Conservation (phyloP, 1,284 basidiomycete species). For the Anthracocystis panici-leucophaei region DNA sequence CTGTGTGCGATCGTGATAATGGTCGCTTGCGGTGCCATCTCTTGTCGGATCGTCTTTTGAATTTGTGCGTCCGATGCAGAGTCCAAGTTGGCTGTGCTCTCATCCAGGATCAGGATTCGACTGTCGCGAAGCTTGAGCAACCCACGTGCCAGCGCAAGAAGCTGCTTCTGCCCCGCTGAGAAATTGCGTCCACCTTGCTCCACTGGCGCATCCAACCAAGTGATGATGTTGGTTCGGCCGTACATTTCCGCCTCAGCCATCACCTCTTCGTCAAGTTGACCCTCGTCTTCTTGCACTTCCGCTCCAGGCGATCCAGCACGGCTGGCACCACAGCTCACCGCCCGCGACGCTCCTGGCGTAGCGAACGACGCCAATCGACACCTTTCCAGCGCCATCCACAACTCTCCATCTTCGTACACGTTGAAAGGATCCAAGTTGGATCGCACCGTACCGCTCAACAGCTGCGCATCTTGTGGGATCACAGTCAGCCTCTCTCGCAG, state of each 20-base stretch:
- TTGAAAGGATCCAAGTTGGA: conserved; percentile 76
- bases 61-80: conserved; percentile 72
- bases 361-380: conserved; percentile 70
- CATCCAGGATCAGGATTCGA: conserved; percentile 74
- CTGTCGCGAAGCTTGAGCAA: conserved; percentile 72
- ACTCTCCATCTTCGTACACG: conserved; percentile 77
- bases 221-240: conserved; percentile 71
- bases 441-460: conserved; percentile 67
- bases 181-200: conserved; percentile 73
- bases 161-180: conserved; percentile 73
- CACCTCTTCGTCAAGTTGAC: conserved; percentile 11
- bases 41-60: conserved; percentile 72
- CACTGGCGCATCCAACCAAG: conserved; percentile 72
- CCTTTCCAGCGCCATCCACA: conserved; percentile 73
- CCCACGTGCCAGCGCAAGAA: conserved; percentile 74
- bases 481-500: conserved; percentile 84
- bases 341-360: conserved; percentile 39
- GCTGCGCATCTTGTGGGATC: conserved; percentile 84
- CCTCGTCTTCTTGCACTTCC: conserved; percentile 11
- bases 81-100: conserved; percentile 71
- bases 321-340: conserved; percentile 45
- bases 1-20: conserved; percentile 76
- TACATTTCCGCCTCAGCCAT: conserved; percentile 31
- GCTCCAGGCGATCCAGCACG: conserved; percentile 46
- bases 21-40: conserved; percentile 70